These are phyloP conservation scores for Penicillium fimorum DNA, from an alignment of 495 filamentous ascomycete genomes.

Conservation along the genomic window DNA sequence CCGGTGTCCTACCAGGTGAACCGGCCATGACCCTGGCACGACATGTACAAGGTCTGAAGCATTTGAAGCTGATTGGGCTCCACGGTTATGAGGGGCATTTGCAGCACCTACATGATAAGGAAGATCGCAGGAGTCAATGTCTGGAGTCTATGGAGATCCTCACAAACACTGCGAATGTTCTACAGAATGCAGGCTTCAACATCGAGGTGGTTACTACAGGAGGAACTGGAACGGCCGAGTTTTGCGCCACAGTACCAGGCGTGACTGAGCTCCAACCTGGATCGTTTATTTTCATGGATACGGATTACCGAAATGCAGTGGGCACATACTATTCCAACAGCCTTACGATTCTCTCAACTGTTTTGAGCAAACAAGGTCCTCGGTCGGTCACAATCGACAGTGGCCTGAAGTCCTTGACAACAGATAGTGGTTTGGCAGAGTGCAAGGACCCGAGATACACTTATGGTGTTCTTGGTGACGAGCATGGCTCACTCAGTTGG, in stretches of 20 bases:
- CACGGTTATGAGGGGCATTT: constrained; percentile 41
- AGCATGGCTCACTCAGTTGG: constrained; percentile 38
- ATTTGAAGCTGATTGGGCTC: constrained; percentile 34
- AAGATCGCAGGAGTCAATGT: constrained; percentile 33
- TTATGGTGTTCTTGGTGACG: constrained; percentile 38
- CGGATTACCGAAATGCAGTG: constrained; percentile 40
- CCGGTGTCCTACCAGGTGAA: constrained; percentile 29
- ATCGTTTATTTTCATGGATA: constrained; percentile 46
- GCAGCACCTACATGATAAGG: constrained; percentile 34
- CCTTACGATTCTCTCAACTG: constrained; percentile 35
- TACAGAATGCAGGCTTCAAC: constrained; percentile 30
- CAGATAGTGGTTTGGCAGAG: constrained; percentile 40
- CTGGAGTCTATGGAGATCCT: constrained; percentile 33
- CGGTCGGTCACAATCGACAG: constrained; percentile 36
- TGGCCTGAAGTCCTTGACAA: constrained; percentile 40
- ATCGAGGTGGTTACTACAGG: constrained; percentile 39
- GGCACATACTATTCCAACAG: constrained; percentile 39
- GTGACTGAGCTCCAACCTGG: constrained; percentile 42
- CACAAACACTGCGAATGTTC: constrained; percentile 26
- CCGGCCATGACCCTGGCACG: constrained; percentile 29
- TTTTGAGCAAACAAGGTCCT: constrained; percentile 36
- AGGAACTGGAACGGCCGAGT: constrained; percentile 39
- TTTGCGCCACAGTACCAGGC: constrained; percentile 39
- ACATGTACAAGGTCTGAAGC: constrained; percentile 24
- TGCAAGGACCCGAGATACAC: constrained; percentile 35